These are phyloP conservation scores for Fusarium sulawesiense DNA, from an alignment of 2,329 filamentous ascomycete species.

Conservation along the genomic window DNA sequence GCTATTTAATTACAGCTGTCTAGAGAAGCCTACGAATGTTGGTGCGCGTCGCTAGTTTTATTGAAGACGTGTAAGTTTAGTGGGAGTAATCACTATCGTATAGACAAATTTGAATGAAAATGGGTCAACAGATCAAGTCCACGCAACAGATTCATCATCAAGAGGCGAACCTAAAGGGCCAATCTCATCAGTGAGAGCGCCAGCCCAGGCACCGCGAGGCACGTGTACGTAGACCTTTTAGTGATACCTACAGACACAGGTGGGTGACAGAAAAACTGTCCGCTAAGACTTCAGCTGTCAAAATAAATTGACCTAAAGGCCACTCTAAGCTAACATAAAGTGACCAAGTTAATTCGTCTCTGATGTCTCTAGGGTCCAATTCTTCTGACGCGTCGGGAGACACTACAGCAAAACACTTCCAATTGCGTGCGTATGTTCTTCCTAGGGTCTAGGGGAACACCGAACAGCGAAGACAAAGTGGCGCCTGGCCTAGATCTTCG, in stretches of 20 bases:
- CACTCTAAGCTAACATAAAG: no score
- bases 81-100: background rate
- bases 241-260: background rate
- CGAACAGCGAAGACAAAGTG: conserved; percentile 24
- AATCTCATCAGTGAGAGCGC: conserved; percentile 15
- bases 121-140: conserved; percentile 26
- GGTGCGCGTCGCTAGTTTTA: conserved; percentile 18
- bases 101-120: conserved; percentile 7
- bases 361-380: no score
- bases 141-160: conserved; percentile 42
- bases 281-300: no score
- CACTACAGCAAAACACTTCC: conserved; percentile 1
- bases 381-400: background rate
- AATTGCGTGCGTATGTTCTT: conserved; percentile 23
- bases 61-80: conserved; percentile 10
- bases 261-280: no score
- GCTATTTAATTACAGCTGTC: conserved; percentile 23
- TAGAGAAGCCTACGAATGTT: conserved; percentile 22
- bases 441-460: conserved; percentile 9
- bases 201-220: conserved; percentile 12
- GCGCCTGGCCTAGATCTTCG: conserved; percentile 32
- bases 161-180: conserved; percentile 33
- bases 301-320: no score
- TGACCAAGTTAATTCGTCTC: no score
- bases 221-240: conserved; percentile 32